Conservation (phyloP, 73 alveolate genomes). For the Effrenium voratum region DNA sequence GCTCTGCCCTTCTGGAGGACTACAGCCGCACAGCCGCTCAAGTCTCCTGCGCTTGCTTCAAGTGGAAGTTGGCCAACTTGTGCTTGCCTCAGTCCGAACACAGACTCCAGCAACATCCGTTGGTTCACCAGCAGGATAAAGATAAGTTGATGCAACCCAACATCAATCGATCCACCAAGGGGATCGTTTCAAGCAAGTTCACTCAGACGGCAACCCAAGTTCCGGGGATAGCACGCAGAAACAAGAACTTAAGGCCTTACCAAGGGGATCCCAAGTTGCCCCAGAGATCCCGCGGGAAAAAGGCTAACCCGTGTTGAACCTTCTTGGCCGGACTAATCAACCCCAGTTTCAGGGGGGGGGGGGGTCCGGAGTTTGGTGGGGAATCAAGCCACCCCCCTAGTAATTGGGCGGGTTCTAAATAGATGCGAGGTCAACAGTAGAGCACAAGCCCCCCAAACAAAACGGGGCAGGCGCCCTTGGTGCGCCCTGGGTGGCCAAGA, state of each 20-base stretch:
- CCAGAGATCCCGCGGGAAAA: neutral
- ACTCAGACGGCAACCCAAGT: neutral
- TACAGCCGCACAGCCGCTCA: neutral
- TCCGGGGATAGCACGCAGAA: neutral
- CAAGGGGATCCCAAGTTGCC: neutral
- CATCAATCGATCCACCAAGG: neutral
- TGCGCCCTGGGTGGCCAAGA: too few species aligned
- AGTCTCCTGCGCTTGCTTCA: conserved; percentile 27
- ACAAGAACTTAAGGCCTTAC: neutral
- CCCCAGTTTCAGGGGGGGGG: neutral
- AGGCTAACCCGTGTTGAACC: neutral
- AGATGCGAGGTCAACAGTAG: neutral
- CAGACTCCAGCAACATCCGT: neutral
- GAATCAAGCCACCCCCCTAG: neutral
- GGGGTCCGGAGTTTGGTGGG: neutral
- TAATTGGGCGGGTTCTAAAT: neutral
- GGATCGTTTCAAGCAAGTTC: neutral
- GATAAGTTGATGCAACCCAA: neutral
- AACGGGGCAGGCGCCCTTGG: conserved; percentile 7
- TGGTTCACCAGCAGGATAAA: neutral
- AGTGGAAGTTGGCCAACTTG: conserved; percentile 67
- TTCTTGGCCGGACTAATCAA: neutral
- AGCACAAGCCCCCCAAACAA: neutral
- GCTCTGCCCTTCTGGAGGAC: too few species aligned
- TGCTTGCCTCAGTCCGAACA: conserved; percentile 5